These are phyloP conservation scores for Epichloe sp. DNA, from an alignment of 2,329 filamentous ascomycete genomes.

Conservation along the genomic window DNA sequence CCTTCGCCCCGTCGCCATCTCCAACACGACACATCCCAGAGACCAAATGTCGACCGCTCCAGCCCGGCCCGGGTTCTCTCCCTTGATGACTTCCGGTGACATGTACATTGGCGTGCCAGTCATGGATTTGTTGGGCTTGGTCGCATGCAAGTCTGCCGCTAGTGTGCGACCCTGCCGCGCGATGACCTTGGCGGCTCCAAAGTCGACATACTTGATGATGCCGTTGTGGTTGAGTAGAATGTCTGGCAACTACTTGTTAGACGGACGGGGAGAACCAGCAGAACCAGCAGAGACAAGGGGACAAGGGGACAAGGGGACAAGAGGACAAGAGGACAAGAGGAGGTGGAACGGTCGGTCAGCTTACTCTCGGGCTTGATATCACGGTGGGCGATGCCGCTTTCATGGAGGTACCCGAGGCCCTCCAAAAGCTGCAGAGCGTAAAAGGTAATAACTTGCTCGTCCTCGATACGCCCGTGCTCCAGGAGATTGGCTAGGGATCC, in stretches of 20 bases:
- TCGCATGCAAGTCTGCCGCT: constrained; percentile 43
- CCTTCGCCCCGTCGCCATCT: constrained; percentile 90
- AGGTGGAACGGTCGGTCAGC: constrained; percentile 20
- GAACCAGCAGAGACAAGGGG: background rate
- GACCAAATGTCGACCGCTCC: constrained; percentile 94
- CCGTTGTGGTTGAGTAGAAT: constrained; percentile 95
- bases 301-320: background rate
- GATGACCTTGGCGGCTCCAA: constrained; percentile 94
- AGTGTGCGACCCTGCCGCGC: constrained; percentile 85
- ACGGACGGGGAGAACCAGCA: background rate
- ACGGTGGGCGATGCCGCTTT: constrained; percentile 82
- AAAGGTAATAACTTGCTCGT: constrained; percentile 94
- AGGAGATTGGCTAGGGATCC: constrained; percentile 81
- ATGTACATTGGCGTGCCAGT: constrained; percentile 99
- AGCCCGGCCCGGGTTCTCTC: constrained; percentile 64
- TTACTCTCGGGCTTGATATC: constrained; percentile 96
- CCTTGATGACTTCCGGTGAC: constrained; percentile 97
- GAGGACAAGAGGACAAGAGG: background rate
- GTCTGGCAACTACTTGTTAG: constrained; percentile 36
- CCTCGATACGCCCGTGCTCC: constrained; percentile 93
- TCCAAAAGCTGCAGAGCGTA: constrained; percentile 90
- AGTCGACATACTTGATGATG: constrained; percentile 98
- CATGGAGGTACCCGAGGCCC: constrained; percentile 85
- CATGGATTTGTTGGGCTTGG: constrained; percentile 73
- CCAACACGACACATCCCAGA: constrained; percentile 86